These are phyloP conservation scores for Triangularia setosa DNA, from an alignment of 2,329 filamentous ascomycete species.

Conservation along the genomic window DNA sequence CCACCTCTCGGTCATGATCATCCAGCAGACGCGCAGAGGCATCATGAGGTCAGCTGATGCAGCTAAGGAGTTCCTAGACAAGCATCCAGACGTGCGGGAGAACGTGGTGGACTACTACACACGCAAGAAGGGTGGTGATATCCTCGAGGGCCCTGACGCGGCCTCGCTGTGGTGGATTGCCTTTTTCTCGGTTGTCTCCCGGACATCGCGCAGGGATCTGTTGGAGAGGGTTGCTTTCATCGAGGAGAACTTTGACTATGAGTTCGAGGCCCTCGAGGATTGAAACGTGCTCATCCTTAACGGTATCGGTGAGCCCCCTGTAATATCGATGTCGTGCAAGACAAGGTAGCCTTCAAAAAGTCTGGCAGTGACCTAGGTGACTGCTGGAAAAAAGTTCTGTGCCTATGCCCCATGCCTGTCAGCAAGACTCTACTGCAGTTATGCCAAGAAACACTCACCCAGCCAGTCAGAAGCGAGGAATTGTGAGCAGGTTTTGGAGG, in stretches of 20 bases:
- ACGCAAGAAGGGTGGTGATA: slow-evolving; percentile 2
- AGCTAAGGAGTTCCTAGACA: slow-evolving; percentile 4
- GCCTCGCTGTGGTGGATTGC: slow-evolving; percentile 7
- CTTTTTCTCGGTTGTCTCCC: slow-evolving; percentile 5
- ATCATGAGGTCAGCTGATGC: slow-evolving; percentile 5
- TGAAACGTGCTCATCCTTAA: background rate
- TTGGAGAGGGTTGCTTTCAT: slow-evolving; percentile 4
- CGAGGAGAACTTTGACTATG: slow-evolving; percentile 5
- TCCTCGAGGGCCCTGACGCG: slow-evolving; percentile 1
- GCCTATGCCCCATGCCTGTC: background rate
- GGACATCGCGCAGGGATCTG: background rate
- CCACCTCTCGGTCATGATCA: slow-evolving; percentile 8
- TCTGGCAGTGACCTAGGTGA: background rate
- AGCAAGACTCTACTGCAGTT: background rate
- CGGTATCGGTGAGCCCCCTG: background rate
- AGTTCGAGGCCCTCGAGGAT: background rate
- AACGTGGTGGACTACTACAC: slow-evolving; percentile 8
- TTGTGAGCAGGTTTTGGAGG: slow-evolving; percentile 6
- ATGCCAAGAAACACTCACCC: background rate
- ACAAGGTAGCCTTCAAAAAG: background rate
- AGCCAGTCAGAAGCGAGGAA: background rate
- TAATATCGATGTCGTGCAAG: background rate
- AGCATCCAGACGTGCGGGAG: background rate
- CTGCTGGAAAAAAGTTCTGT: background rate
- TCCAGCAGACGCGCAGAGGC: slow-evolving; percentile 3